Percentiles rank a stretch among this genome's conserved stretches.
Conservation (phyloP, 164 flowering plant species). For the Houttuynia cordata region DNA sequence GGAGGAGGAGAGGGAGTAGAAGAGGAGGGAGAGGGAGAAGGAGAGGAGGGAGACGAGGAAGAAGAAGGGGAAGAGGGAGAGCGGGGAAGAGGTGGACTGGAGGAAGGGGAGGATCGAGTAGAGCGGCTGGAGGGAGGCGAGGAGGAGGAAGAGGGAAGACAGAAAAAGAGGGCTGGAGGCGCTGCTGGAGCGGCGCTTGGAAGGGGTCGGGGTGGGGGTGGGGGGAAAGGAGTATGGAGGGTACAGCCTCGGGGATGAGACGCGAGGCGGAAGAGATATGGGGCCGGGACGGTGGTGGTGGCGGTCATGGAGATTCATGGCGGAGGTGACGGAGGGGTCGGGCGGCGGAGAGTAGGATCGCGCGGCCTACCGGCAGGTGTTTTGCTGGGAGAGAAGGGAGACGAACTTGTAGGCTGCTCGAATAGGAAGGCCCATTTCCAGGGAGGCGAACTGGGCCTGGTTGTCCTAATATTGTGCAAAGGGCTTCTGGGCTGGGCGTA, state of each 20-base stretch:
- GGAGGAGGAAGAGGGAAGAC: constrained; percentile 56
- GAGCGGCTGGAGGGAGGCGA: constrained; percentile 23
- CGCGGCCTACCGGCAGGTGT: background rate
- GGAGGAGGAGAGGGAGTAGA: constrained; percentile 14
- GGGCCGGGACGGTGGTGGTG: constrained; percentile 61
- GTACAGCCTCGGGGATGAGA: constrained; percentile 24
- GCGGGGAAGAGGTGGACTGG: constrained; percentile 21
- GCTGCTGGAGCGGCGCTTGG: constrained; percentile 41
- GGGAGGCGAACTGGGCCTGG: no score
- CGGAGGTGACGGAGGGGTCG: background rate
- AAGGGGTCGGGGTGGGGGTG: constrained; percentile 62
- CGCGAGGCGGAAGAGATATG: constrained; percentile 49
- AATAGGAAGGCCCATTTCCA: no score
- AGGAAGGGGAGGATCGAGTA: constrained; percentile 60
- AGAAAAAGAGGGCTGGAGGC: constrained; percentile 10
- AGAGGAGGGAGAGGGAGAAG: constrained; percentile 18
- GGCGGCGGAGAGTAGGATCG: background rate
- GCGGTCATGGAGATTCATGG: constrained; percentile 12
- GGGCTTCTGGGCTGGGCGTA: no score
- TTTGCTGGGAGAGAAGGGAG: no score
- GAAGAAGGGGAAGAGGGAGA: constrained; percentile 38
- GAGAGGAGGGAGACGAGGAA: constrained; percentile 30
- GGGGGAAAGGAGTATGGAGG: constrained; percentile 16
- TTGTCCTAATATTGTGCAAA: no score
- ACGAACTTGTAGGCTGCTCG: no score